Evolutionary conservation across 441 rosid genomes (phyloP).

Genomic region (Codiaeum variegatum): DNA sequence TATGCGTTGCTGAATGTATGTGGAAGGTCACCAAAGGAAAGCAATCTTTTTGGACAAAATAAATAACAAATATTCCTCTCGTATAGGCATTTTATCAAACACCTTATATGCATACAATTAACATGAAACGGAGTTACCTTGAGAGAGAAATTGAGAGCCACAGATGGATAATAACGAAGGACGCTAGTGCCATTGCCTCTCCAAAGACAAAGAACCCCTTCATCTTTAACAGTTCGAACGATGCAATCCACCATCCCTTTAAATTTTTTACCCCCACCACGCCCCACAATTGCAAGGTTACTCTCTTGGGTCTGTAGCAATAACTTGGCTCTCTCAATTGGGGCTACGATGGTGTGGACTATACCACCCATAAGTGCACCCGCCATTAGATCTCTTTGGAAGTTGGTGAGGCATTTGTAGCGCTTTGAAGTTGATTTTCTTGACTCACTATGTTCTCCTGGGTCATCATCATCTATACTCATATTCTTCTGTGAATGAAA

Average conservation of each 20-base stretch:
- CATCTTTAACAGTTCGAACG: slow-evolving; percentile 71
- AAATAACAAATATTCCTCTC: background rate
- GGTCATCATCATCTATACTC: slow-evolving; percentile 47
- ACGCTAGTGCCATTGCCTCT: slow-evolving; percentile 95
- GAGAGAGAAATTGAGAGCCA: slow-evolving; percentile 95
- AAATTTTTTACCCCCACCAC: slow-evolving; percentile 60
- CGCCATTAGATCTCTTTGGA: slow-evolving; percentile 78
- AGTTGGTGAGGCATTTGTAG: slow-evolving; percentile 41
- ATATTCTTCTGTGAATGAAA: slow-evolving; percentile 22
- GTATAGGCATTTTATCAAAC: slow-evolving; percentile 29
- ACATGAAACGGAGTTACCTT: slow-evolving; percentile 33
- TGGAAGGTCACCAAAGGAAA: background rate
- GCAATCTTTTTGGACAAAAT: background rate
- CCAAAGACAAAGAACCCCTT: slow-evolving; percentile 83
- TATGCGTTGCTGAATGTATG: background rate
- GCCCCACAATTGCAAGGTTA: slow-evolving; percentile 64
- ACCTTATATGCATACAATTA: slow-evolving; percentile 19
- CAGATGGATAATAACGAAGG: slow-evolving; percentile 90
- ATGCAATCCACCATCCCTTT: slow-evolving; percentile 91
- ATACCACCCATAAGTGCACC: slow-evolving; percentile 93
- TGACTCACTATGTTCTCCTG: slow-evolving; percentile 28
- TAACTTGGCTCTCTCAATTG: slow-evolving; percentile 86
- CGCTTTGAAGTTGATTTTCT: slow-evolving; percentile 6
- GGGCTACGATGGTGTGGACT: slow-evolving; percentile 95
- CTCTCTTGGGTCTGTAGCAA: slow-evolving; percentile 92